Percentiles rank a stretch among this genome's conserved stretches.
These are phyloP conservation scores for Cercospora sojina DNA, from an alignment of 2,329 filamentous ascomycete species.

Conservation along the genomic window DNA sequence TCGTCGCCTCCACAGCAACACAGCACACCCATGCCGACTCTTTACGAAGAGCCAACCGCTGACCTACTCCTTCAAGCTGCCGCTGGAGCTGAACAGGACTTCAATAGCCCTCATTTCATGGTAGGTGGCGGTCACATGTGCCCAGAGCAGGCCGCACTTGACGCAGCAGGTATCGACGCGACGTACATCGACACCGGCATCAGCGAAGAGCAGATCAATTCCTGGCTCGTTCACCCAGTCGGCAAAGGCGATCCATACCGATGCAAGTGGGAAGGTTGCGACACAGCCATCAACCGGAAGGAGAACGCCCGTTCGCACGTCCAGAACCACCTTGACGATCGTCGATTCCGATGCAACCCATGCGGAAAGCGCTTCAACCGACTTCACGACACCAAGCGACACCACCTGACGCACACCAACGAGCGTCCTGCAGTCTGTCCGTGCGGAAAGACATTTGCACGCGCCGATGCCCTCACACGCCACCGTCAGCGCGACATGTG, in stretches of 20 bases:
- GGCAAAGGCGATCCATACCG: conserved; percentile 47
- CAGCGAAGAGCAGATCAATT: conserved; percentile 69
- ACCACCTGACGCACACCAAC: conserved; percentile 95
- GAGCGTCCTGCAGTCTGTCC: conserved; percentile 94
- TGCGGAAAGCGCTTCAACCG: conserved; percentile 96
- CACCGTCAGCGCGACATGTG: conserved; percentile 97
- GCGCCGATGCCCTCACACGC: conserved; percentile 90
- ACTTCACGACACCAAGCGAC: conserved; percentile 94
- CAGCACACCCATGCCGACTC: conserved; percentile 40
- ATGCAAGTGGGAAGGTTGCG: conserved; percentile 65
- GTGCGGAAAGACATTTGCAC: conserved; percentile 90
- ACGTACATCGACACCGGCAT: conserved; percentile 79
- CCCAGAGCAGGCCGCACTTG: conserved; percentile 46
- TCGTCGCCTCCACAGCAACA: conserved; percentile 44
- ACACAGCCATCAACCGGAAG: conserved; percentile 90
- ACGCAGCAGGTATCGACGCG: conserved; percentile 49
- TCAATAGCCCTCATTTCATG: conserved; percentile 36
- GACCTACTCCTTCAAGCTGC: conserved; percentile 34
- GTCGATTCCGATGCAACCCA: conserved; percentile 89
- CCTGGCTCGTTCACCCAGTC: conserved; percentile 50
- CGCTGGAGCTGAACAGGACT: conserved; percentile 33
- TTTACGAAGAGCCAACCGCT: conserved; percentile 37
- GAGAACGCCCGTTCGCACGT: conserved; percentile 99
- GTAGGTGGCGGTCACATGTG: conserved; percentile 35
- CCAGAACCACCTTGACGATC: conserved; percentile 94